Evolutionary conservation across 192 early-diverging fungal genomes (phyloP), one percentile per base, ranked within the genome.

Genomic region (Dimargaris cristalligena): DNA sequence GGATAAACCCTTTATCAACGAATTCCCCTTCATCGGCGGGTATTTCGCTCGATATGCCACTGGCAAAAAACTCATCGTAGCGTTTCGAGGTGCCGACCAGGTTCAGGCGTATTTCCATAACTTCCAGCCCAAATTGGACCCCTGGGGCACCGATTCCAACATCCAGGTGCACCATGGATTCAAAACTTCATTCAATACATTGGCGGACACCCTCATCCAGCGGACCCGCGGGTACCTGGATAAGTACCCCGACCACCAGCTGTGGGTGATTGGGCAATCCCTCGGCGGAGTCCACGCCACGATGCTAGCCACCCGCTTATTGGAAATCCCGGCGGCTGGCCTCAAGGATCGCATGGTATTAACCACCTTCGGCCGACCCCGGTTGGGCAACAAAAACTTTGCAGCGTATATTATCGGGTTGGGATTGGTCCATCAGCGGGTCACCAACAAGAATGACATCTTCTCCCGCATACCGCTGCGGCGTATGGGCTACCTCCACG

Each of bases 201-300:
- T 6, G 6, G 38, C 38, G 16, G 38, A 41, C 38, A 10, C 6
- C 38, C 38, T 41, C 38, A 16, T 41, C 38, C 6, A 6, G 6
- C 13, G 20, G 20, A 48, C 23, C 23, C 13, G 4, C 9, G 47
- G 22, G 47, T 22, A n/a, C 22, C n/a, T 4, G 4, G 4, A 48
- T 6, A 9, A n/a, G 47, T 48, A 22, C 23, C 47, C 47, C 22
- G 47, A 22, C 9, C 22, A 48, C 47, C 13, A 48, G 47, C 23
- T 48, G 9, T n/a, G 47, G 6, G 23, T 48, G 13, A n/a, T 48
- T 6, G 47, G 47, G 4, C 47, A 48, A 23, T 48, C 47, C 18
- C 23, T 48, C 18, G 47, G 47, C 13, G 47, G 47, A 22, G 47
- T 48, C 18, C 47, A 48, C 47, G 47, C 47, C 47, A 48, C 47